These are phyloP conservation scores for Aethionema arabicum DNA, from an alignment of 345 rosid genomes.

Conservation along the genomic window DNA sequence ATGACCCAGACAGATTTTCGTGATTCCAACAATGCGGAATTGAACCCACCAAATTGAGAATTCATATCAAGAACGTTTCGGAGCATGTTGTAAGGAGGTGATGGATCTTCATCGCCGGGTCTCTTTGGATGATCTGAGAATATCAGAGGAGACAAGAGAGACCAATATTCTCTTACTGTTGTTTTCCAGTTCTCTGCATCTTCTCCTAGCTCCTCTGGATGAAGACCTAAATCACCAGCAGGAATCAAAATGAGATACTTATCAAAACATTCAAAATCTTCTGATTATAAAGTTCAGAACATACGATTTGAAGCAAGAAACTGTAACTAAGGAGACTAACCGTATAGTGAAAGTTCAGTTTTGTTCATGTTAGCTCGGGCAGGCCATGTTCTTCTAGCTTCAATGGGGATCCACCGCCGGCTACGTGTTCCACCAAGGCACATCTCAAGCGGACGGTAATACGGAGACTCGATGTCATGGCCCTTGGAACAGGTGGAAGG, in stretches of 20 bases:
- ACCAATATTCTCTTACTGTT: constrained; percentile 79
- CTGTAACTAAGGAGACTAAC: constrained; percentile 42
- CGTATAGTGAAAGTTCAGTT: constrained; percentile 73
- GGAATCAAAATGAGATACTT: background rate
- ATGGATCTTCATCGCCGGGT: constrained; percentile 99
- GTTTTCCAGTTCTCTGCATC: constrained; percentile 60
- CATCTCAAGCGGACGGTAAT: constrained; percentile 76
- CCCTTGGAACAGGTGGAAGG: constrained; percentile 76
- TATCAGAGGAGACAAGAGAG: constrained; percentile 90
- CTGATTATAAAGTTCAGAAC: too few species aligned
- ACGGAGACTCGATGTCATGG: constrained; percentile 85
- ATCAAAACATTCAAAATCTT: background rate
- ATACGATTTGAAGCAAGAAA: constrained; percentile 14
- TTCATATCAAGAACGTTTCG: constrained; percentile 98
- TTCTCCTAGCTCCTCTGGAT: constrained; percentile 60
- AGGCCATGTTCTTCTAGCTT: constrained; percentile 81
- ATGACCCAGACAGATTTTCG: constrained; percentile 95
- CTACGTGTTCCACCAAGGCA: constrained; percentile 86
- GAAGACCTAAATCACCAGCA: constrained; percentile 54
- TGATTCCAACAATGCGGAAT: constrained; percentile 74
- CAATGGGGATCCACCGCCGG: constrained; percentile 87
- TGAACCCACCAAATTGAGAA: constrained; percentile 87
- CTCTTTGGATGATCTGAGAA: constrained; percentile 99
- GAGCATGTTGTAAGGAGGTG: constrained; percentile 96
- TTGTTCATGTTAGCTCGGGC: constrained; percentile 69